These are phyloP conservation scores for Leccinum angustisporum DNA, from an alignment of 1,284 basidiomycete species.

Conservation along the genomic window DNA sequence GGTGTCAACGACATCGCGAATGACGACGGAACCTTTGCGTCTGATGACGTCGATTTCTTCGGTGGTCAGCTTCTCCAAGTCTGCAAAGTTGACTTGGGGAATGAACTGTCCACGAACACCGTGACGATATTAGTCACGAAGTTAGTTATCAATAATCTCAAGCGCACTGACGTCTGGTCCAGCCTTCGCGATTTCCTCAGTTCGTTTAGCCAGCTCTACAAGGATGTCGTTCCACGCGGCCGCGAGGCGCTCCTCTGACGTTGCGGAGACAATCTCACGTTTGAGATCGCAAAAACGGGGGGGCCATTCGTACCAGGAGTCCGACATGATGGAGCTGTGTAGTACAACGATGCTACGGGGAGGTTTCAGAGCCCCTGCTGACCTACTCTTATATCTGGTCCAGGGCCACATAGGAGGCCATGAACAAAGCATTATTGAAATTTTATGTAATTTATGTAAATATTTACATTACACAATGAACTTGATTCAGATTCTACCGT, in stretches of 20 bases:
- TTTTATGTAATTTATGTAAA: no score
- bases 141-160: neutral
- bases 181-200: conserved; percentile 43
- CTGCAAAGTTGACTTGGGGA: conserved; percentile 37
- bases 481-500: no score
- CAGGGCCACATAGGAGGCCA: no score
- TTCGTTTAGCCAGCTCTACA: conserved; percentile 32
- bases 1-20: conserved; percentile 59
- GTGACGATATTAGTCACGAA: neutral
- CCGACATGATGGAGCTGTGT: conserved; percentile 13
- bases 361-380: neutral
- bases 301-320: conserved; percentile 29
- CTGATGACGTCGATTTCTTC: conserved; percentile 53
- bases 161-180: conserved; percentile 48
- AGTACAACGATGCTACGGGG: neutral
- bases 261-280: conserved; percentile 49
- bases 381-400: conserved; percentile 17
- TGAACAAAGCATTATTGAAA: no score
- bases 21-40: conserved; percentile 59
- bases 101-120: conserved; percentile 38
- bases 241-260: conserved; percentile 48
- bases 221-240: conserved; percentile 60
- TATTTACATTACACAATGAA: no score
- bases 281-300: conserved; percentile 55
- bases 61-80: conserved; percentile 46